Base-by-base conservation (phyloP, 1,284 basidiomycete genomes). In the Austroboletus olivaceoglutinosus region DNA sequence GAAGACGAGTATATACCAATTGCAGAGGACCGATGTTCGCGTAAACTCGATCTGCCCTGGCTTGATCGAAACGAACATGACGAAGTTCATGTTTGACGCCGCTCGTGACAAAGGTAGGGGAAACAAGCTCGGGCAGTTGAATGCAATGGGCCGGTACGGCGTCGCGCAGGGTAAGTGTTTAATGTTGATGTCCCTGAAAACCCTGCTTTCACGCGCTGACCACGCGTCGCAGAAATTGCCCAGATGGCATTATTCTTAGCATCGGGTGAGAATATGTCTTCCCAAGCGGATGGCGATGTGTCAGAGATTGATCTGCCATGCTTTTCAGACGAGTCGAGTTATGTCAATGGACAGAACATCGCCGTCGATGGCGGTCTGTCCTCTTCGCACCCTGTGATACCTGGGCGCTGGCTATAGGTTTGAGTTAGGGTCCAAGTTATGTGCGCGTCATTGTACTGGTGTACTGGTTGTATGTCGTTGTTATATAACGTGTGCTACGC, bases 21-120 rank as follows among this genome's bases (percentile, higher is more conserved):
- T 96, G n/a, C 78, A 83, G 53, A 85, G 80, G 57, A 86, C 84
- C 2, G 89, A 92, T 67, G 78, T 98, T 55, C 86, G 94, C 34
- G 87, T 96, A 56, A 97, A 97, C 69, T 82, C 89, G 16, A 83
- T 97, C 55, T 95, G 92, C 63, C 94, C 94, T 2, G 94, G 94
- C 18, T 71, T 97, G 44, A 93, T 97, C 60, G 89, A 95, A 71
- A 95, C 92, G 2, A 88, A 85, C 31, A 93, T 95, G 91, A 93
- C 93, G 0, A 70, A 71, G 47, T 62, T 63, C 7, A 78, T 85
- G 18, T 97, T 97, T 60, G 83, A 90, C 25, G 78, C 80, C 49
- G 93, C 94, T 27, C 82, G 87, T 33, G 68, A 80, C 53, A 78
- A 84, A 30, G 94, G 94, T 10, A 87, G 76, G 16, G 79, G 73